These are phyloP conservation scores for Coemansia erecta DNA, from an alignment of 192 early-diverging fungal genomes.

Conservation along the genomic window DNA sequence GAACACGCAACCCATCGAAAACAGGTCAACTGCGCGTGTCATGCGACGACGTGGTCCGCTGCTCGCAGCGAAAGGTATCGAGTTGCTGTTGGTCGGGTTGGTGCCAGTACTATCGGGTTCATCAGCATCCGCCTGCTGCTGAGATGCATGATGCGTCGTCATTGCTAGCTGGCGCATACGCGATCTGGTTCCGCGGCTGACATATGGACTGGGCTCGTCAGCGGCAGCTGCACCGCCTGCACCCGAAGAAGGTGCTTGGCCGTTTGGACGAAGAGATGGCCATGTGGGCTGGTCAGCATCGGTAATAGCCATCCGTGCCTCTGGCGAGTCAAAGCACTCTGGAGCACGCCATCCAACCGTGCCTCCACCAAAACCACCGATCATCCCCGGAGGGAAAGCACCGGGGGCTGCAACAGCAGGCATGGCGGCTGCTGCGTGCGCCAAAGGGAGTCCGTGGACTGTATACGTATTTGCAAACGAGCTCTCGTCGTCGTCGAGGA, in stretches of 20 bases:
- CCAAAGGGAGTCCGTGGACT: constrained; percentile 50
- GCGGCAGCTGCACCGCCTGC: background rate
- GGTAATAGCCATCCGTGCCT: constrained; percentile 18
- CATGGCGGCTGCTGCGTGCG: background rate
- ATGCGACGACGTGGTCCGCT: constrained; percentile 51
- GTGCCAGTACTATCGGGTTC: constrained; percentile 33
- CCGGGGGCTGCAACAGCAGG: constrained; percentile 9
- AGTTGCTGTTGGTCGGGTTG: constrained; percentile 11
- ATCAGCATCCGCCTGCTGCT: constrained; percentile 14
- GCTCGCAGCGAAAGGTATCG: constrained; percentile 5
- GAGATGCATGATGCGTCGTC: constrained; percentile 10
- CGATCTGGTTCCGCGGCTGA: constrained; percentile 42
- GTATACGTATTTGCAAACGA: constrained; percentile 90
- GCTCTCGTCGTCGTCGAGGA: constrained; percentile 88
- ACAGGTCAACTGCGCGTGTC: constrained; percentile 91
- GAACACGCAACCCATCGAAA: constrained; percentile 93
- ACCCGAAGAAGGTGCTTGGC: background rate
- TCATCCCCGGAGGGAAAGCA: constrained; percentile 36
- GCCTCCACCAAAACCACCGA: constrained; percentile 62
- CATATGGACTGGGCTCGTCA: constrained; percentile 47
- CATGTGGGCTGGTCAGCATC: constrained; percentile 22
- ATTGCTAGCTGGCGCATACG: constrained; percentile 36
- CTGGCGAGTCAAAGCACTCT: constrained; percentile 67
- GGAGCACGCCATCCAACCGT: constrained; percentile 98
- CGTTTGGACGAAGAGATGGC: constrained; percentile 19